These are phyloP conservation scores for Vigna nakashimae DNA, from an alignment of 306 rosid species.

Conservation along the genomic window DNA sequence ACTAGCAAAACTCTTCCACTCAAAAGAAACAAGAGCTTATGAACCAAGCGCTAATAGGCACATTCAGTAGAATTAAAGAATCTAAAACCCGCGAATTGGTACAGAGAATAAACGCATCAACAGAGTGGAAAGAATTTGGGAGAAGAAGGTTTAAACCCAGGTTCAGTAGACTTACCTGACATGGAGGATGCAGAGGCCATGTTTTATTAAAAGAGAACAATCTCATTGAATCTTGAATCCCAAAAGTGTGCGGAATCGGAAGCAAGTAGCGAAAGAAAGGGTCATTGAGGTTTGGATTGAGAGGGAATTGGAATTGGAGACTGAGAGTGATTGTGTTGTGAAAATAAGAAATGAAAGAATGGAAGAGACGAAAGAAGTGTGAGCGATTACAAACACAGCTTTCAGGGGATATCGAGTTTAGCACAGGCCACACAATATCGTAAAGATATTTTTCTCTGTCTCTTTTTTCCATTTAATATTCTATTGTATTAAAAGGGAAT, in stretches of 20 bases:
- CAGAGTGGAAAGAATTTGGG: not conserved
- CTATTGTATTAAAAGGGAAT: not conserved
- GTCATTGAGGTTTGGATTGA: constrained; percentile 3
- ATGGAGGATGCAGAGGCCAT: constrained; percentile 94
- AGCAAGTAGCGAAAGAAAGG: constrained; percentile 7
- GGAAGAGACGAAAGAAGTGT: constrained; percentile 22
- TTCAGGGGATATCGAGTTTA: constrained; percentile 56
- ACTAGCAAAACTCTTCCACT: constrained; percentile 7
- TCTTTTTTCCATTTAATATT: not conserved
- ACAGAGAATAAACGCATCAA: not conserved
- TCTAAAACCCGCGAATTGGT: too few relatives aligned
- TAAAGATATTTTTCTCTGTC: constrained; percentile 44
- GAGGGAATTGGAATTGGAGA: constrained; percentile 21
- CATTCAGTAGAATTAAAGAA: not conserved
- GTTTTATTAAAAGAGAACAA: constrained; percentile 53
- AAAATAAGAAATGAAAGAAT: constrained; percentile 14
- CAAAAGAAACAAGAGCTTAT: constrained; percentile 6
- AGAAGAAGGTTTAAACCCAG: constrained; percentile 6
- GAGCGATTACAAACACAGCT: constrained; percentile 57
- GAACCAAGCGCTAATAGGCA: not conserved
- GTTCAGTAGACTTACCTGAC: constrained; percentile 72
- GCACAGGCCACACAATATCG: constrained; percentile 89
- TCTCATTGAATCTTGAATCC: constrained; percentile 76
- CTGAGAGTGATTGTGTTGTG: constrained; percentile 43
- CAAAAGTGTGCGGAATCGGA: constrained; percentile 30